Evolutionary conservation across 1,284 basidiomycete species (phyloP), one percentile per base, ranked within the genome.

Genomic region (Polyporus tsugae): DNA sequence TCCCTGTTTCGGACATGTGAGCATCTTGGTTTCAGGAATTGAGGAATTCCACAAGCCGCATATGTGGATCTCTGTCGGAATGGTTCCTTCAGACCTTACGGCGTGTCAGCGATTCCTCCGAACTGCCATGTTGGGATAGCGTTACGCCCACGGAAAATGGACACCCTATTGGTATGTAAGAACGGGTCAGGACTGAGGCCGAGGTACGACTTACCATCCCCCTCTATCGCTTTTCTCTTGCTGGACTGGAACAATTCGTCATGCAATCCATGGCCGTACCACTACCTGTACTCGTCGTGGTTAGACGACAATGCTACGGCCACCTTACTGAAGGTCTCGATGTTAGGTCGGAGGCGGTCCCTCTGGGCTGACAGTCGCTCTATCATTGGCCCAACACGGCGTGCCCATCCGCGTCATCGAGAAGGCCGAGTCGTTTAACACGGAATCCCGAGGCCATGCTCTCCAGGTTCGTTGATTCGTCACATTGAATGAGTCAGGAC

Each of bases 391-490:
- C 15, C 66, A 77, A 63, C 71, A 75, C 57, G 74, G 74, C 39
- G 63, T 78, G 0, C 68, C 79, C 2, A 77, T 83, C 11, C 81
- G 82, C 33, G 75, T 83, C 35, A 75, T 83, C 13, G 77, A 82
- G 13, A 82, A 80, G 61, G 74, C 73, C n/a, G 63, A 42, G 0
- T 67, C 72, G 0, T 68, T 75, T 29, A 68, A 67, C 42, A 42
- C 69, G 19, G 74, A 76, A 3, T 77, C 78, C 35, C 78, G 82
- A 1, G 78, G 76, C 5, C 59, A 66, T 33, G 80, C 74, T 0
- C 39, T 80, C 9, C 75, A 75, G 70, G 81, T 80, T 11, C 6
- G 60, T 42, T 6, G 41, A 22, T 41, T 29, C 25, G 60, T 60
- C 17, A 4, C 6, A 60, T 6, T 7, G 11, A 17, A 35, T 22